Percentiles rank a stretch among this genome's conserved stretches.
These are phyloP conservation scores for Ascochyta fabae DNA, from an alignment of 2,329 filamentous ascomycete species.

Conservation along the genomic window DNA sequence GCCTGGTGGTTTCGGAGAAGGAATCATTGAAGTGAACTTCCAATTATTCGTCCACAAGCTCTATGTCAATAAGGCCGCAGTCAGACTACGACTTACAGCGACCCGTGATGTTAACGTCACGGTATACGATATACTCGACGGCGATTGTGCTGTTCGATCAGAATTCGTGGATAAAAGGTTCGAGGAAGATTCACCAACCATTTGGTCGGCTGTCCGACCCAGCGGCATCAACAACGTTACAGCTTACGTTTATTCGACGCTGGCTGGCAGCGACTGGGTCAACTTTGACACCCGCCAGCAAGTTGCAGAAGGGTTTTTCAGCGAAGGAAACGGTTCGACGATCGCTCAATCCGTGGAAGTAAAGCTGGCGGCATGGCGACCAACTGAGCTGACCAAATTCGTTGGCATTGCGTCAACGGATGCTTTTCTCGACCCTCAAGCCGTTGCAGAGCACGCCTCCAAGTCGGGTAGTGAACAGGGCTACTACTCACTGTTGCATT, in stretches of 20 bases:
- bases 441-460: slow-evolving; percentile 63
- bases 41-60: slow-evolving; percentile 71
- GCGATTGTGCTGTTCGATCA: slow-evolving; percentile 70
- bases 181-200: slow-evolving; percentile 58
- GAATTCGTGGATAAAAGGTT: slow-evolving; percentile 63
- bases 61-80: slow-evolving; percentile 65
- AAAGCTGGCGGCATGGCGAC: slow-evolving; percentile 59
- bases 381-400: slow-evolving; percentile 67
- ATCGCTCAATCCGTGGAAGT: slow-evolving; percentile 68
- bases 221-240: slow-evolving; percentile 67
- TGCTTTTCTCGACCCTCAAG: slow-evolving; percentile 66
- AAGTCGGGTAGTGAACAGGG: slow-evolving; percentile 58
- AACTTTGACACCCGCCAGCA: slow-evolving; percentile 53
- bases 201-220: slow-evolving; percentile 71
- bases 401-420: slow-evolving; percentile 73
- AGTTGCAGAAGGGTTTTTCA: slow-evolving; percentile 58
- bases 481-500: slow-evolving; percentile 60
- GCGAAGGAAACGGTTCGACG: slow-evolving; percentile 63
- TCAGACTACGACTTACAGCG: slow-evolving; percentile 66
- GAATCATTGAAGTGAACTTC: slow-evolving; percentile 66
- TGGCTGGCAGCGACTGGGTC: slow-evolving; percentile 55
- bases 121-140: slow-evolving; percentile 72
- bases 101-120: slow-evolving; percentile 61
- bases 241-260: slow-evolving; percentile 63
- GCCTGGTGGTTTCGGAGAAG: slow-evolving; percentile 53